These are phyloP conservation scores for Camelina neglecta DNA, from an alignment of 345 rosid species.

Conservation along the genomic window DNA sequence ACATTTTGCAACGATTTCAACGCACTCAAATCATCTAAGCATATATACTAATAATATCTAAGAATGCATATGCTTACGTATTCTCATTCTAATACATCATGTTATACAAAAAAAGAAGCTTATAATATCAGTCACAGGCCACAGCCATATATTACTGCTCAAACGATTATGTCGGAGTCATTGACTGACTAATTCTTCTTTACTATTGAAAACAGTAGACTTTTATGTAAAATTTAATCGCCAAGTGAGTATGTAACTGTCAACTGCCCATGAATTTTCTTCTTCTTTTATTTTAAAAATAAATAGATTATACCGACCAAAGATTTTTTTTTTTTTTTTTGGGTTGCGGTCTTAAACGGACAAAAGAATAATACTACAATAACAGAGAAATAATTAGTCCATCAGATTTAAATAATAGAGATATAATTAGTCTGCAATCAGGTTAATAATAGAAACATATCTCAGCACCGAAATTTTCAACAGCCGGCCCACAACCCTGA, in stretches of 20 bases:
- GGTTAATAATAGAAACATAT: slow-evolving; percentile 21
- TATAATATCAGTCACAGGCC: not conserved
- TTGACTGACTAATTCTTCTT: not conserved
- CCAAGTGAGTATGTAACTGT: not conserved
- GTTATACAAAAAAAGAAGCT: not conserved
- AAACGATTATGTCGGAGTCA: slow-evolving; percentile 9
- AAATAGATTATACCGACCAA: not conserved
- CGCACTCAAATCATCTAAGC: not conserved
- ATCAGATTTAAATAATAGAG: not conserved
- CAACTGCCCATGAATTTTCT: not conserved
- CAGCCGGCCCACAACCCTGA: slow-evolving; percentile 37
- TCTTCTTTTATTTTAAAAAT: not conserved
- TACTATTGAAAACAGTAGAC: not conserved
- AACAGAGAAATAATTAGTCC: not conserved
- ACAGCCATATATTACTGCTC: not conserved
- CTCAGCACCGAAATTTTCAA: slow-evolving; percentile 17
- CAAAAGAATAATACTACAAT: not conserved
- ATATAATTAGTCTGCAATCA: slow-evolving; percentile 3
- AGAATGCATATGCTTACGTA: slow-evolving; percentile 19
- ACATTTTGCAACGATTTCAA: not conserved
- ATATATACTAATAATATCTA: not conserved
- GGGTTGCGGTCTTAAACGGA: not conserved
- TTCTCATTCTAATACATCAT: not conserved
- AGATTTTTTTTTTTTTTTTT: not conserved
- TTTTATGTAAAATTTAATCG: not conserved